Evolutionary conservation across 495 filamentous ascomycete genomes (phyloP), one percentile per base, ranked within the genome.

Genomic region (Elasticomyces elasticus): DNA sequence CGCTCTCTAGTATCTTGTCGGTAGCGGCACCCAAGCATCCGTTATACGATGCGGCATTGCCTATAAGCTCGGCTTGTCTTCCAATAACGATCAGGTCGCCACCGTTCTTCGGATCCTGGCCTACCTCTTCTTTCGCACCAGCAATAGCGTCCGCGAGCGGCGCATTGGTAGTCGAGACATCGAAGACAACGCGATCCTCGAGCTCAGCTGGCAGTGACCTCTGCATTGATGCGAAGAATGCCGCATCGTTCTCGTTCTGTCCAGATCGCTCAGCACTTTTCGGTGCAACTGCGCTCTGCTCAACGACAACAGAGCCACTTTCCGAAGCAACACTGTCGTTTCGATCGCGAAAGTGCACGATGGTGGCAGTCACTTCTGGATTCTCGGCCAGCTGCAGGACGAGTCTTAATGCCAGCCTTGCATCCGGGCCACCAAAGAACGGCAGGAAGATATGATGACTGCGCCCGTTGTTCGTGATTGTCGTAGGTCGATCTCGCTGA

Each of bases 361-460:
- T 76, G 0, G 84, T 85, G 2, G 78, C 84, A 0, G 87, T 88
- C 35, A 95, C 80, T 35, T 87, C 81, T 12, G 76, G 74, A 59
- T 89, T 89, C 60, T 80, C 78, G 0, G 81, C 84, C 0, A 96
- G 72, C 58, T 94, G 90, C 15, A 96, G 74, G 5, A 92, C 82
- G 28, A 96, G 78, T 5, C 83, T 75, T 0, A 95, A 73, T 0
- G 89, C 88, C 40, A 82, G 77, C n/a, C 79, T 80, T 64, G 95
- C 91, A 66, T 97, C 92, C 1, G 74, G 66, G 4, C 89, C 87
- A 40, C 92, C 92, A 54, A 94, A 81, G 70, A 85, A 96, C 1
- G 88, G 87, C 48, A 95, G 72, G 61, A 94, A 88, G 57, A 98
- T 74, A 59, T 94, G 89, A 63, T 95, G 90, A 26, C 79, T 81